Evolutionary conservation across 2,329 filamentous ascomycete species (phyloP).

Genomic region (Rosellinia necatrix): DNA sequence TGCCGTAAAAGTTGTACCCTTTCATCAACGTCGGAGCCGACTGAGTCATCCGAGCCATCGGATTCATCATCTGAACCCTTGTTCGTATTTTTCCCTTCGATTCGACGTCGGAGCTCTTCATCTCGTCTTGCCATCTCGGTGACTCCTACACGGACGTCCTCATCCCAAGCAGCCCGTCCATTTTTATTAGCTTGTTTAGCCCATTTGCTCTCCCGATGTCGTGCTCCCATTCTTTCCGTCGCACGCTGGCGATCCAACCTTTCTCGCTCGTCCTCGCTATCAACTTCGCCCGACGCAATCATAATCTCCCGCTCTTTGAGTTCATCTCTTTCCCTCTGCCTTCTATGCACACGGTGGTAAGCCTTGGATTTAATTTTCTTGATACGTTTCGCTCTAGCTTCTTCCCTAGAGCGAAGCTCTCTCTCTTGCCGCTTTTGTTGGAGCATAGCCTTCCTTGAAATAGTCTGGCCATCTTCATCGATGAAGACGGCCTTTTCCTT

Average conservation of each 20-base stretch:
- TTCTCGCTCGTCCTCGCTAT: conserved; percentile 69
- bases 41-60: conserved; percentile 58
- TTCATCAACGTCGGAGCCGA: conserved; percentile 60
- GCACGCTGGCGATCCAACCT: conserved; percentile 74
- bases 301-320: conserved; percentile 56
- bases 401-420: conserved; percentile 86
- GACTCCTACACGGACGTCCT: conserved; percentile 77
- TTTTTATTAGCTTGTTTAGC: conserved; percentile 81
- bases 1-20: conserved; percentile 54
- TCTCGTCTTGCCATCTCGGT: conserved; percentile 81
- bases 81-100: conserved; percentile 66
- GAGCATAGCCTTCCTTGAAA: conserved; percentile 71
- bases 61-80: conserved; percentile 39
- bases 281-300: conserved; percentile 62
- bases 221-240: conserved; percentile 81
- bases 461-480: conserved; percentile 71
- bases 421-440: conserved; percentile 78
- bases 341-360: conserved; percentile 89
- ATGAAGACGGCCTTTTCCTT: conserved; percentile 67
- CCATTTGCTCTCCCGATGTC: conserved; percentile 90
- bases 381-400: conserved; percentile 85
- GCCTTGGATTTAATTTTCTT: conserved; percentile 99
- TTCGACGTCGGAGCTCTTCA: conserved; percentile 78
- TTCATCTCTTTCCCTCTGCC: conserved; percentile 63
- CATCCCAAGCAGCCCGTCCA: conserved; percentile 84